Base-by-base conservation (phyloP, 306 rosid species). In the Glycine tomentella region DNA sequence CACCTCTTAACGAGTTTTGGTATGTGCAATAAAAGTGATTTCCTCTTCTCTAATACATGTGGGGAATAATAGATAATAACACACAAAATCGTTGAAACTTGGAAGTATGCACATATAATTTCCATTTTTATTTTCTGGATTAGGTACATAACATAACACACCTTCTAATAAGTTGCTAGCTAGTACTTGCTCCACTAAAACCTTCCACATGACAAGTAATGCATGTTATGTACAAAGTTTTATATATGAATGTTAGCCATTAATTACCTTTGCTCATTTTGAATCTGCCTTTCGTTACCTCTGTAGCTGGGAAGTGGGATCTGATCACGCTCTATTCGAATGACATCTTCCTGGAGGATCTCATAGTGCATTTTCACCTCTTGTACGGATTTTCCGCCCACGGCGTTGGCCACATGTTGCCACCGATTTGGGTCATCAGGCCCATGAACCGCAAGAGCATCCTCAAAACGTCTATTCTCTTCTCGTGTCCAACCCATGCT, bases 391-490 rank as follows among this genome's bases (percentile, higher is more conserved):
- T 93, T 93, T 34, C 94, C 99, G 25, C 92, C 98, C 2, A 93
- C 97, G 3, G 94, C 92, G 79, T 88, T 91, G 75, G 99, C 99
- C 62, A 95, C 94, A 69, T 89, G 88, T 17, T 90, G 90, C 97
- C 99, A 95, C 71, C 99, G 86, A 67, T 95, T 88, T 8, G 93
- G 97, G 44, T 93, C 90, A 44, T 93, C 95, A 17, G 93, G 93
- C 62, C 89, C 97, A 77, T 87, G 90, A 16, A 90, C 90, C 5
- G 95, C 99, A 70, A 95, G 97, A 34, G 99, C 97, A 81, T 86
- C 89, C 85, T 95, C 99, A 76, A 95, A 95, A 50, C 86, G 87
- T 67, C 85, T 88, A 79, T 95, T 93, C 84, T 95, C 95, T 86
- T 90, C 91, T 49, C 86, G 79, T 42, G 97, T 95, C 99, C 99